Percentiles rank a stretch among this genome's conserved stretches.
Evolutionary conservation across 768 basidiomycete species (phyloP).

Genomic region (Podaxis rugospora): DNA sequence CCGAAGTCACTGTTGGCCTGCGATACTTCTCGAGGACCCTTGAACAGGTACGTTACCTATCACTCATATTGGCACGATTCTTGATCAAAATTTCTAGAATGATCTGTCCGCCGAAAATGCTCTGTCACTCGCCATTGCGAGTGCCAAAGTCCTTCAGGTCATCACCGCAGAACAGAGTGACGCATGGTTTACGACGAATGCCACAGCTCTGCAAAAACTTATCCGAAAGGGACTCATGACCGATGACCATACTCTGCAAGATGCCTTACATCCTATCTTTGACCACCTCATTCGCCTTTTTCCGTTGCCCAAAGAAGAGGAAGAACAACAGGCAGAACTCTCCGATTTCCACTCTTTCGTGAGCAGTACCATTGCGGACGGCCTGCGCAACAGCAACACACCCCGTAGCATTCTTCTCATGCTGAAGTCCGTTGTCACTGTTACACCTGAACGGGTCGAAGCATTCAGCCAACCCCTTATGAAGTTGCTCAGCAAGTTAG

Average conservation of each 20-base stretch:
- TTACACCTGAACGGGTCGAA: slow-evolving; percentile 80
- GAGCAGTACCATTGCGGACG: slow-evolving; percentile 70
- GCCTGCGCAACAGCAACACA: slow-evolving; percentile 65
- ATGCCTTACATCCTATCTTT: slow-evolving; percentile 77
- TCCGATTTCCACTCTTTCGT: slow-evolving; percentile 78
- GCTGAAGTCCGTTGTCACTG: slow-evolving; percentile 79
- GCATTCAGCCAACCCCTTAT: slow-evolving; percentile 70
- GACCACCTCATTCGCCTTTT: slow-evolving; percentile 73
- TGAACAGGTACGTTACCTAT: slow-evolving; percentile 55
- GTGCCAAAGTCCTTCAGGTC: slow-evolving; percentile 86
- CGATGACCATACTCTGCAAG: slow-evolving; percentile 77
- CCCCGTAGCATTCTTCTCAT: slow-evolving; percentile 82
- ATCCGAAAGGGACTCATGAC: slow-evolving; percentile 82
- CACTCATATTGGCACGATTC: neutral
- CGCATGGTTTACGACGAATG: slow-evolving; percentile 74
- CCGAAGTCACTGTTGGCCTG: slow-evolving; percentile 87
- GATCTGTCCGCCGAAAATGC: slow-evolving; percentile 66
- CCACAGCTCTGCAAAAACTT: slow-evolving; percentile 70
- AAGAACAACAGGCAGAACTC: slow-evolving; percentile 67
- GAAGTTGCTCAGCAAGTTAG: slow-evolving; percentile 79
- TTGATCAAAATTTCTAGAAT: slow-evolving; percentile 36
- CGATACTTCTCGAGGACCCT: slow-evolving; percentile 85
- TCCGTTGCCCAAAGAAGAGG: slow-evolving; percentile 75
- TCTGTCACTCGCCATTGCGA: slow-evolving; percentile 68
- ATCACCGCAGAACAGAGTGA: slow-evolving; percentile 81